Percentiles rank a stretch among this genome's conserved stretches.
phyloP scores from a whole-genome alignment of 257 asterid genomes.

The Gentiana dahurica region DNA sequence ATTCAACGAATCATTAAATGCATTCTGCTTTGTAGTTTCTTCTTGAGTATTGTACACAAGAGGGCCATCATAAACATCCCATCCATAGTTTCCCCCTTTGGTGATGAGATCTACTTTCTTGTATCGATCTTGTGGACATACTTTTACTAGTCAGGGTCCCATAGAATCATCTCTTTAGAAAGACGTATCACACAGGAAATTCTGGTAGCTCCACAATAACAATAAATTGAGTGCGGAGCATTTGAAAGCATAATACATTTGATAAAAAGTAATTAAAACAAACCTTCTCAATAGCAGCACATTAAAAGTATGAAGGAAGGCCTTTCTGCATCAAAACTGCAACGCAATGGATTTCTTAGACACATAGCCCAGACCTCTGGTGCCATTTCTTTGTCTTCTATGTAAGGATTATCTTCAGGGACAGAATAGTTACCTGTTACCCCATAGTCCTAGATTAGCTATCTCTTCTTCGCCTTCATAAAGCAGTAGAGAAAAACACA shows the following conservation, averaged over 20 bases:
- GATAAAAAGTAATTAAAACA: not conserved
- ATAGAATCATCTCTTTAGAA: no score
- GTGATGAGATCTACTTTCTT: slow-evolving; percentile 80
- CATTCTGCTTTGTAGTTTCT: slow-evolving; percentile 34
- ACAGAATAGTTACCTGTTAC: slow-evolving; percentile 42
- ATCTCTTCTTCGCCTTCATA: slow-evolving; percentile 46
- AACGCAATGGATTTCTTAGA: slow-evolving; percentile 81
- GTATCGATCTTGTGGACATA: slow-evolving; percentile 42
- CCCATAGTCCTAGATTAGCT: slow-evolving; percentile 57
- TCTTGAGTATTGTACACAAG: slow-evolving; percentile 31
- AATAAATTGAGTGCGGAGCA: no score
- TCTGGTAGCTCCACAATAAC: no score
- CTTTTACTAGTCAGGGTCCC: no score
- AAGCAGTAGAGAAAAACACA: not conserved
- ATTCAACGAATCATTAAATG: slow-evolving; percentile 40
- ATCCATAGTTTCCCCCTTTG: slow-evolving; percentile 91
- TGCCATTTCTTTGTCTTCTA: slow-evolving; percentile 44
- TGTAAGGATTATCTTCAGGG: slow-evolving; percentile 68
- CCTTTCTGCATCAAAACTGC: slow-evolving; percentile 87
- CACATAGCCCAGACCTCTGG: slow-evolving; percentile 84
- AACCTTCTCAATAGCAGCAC: slow-evolving; percentile 83
- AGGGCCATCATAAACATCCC: slow-evolving; percentile 87
- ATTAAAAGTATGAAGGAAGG: slow-evolving; percentile 76
- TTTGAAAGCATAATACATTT: no score
- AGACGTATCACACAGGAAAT: no score